A percentile compares a stretch with the other conserved stretches of the same genome.
These are phyloP conservation scores for Candida ponderosae DNA, from an alignment of 805 yeast species.

Conservation along the genomic window DNA sequence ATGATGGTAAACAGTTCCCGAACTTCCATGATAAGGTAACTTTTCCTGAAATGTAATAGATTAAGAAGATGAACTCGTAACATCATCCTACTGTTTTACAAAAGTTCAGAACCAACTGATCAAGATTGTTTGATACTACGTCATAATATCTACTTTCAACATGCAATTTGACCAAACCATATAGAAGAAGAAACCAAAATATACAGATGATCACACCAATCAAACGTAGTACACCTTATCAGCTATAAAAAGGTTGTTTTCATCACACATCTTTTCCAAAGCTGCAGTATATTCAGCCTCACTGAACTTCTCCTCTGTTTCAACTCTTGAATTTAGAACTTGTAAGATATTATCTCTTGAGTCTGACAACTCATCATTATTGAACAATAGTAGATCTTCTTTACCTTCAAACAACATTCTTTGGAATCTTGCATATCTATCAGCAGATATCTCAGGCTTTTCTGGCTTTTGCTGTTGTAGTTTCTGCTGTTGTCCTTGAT, in stretches of 20 bases:
- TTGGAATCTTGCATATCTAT: conserved; percentile 39
- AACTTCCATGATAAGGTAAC: too few relatives aligned
- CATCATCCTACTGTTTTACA: too few relatives aligned
- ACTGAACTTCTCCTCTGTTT: conserved; percentile 40
- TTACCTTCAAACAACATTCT: conserved; percentile 36
- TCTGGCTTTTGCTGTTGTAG: conserved; percentile 1
- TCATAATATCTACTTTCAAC: too few relatives aligned
- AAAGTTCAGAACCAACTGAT: too few relatives aligned
- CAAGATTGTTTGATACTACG: too few relatives aligned
- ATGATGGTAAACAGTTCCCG: too few relatives aligned
- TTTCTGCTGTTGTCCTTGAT: background rate
- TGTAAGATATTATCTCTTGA: conserved; percentile 28
- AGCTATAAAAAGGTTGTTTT: conserved; percentile 39
- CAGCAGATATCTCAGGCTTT: conserved; percentile 37
- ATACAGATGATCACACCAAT: too few relatives aligned
- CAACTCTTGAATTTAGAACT: conserved; percentile 34
- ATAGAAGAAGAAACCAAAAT: too few relatives aligned
- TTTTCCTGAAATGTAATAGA: too few relatives aligned
- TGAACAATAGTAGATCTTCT: conserved; percentile 33
- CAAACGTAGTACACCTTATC: conserved; percentile 36
- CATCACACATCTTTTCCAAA: conserved; percentile 31
- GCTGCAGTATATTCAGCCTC: conserved; percentile 38
- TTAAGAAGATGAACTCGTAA: too few relatives aligned
- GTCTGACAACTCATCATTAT: conserved; percentile 38
- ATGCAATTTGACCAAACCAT: too few relatives aligned